Base-by-base conservation (phyloP, 2,329 filamentous ascomycete species). In the Cytospora chrysosperma region DNA sequence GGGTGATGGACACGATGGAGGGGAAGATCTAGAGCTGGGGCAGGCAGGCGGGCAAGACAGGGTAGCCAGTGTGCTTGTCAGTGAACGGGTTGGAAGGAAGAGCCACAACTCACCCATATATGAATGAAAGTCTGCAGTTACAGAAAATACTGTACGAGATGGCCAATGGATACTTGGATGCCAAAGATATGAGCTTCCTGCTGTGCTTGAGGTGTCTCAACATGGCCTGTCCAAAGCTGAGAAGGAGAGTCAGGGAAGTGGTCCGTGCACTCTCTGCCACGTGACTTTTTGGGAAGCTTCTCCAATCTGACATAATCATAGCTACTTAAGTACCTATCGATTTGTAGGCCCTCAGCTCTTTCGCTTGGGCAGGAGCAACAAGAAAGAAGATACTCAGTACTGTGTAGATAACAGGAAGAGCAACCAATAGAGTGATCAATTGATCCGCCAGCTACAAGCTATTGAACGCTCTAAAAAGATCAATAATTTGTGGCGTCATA, bases 91-190 rank as follows among this genome's bases (percentile, higher is more conserved):
- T 26, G 47, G 24, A 24, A 34, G n/a, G 8, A 26, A n/a, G 52
- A 61, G 17, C 50, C 59, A 61, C 51, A 40, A 63, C 65, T 59
- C 27, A 67, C 65, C 63, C 53, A 52, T 62, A 52, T 62, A 65
- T 62, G 57, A 65, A 65, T 65, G 63, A 67, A 67, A 56, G 63
- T 59, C 52, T 58, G 63, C 63, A 50, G 52, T 34, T 54, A 60
- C 52, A 43, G 56, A 40, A 61, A 37, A 65, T 65, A 47, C 61
- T 61, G 62, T 60, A 62, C 63, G 59, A 65, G 59, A 65, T 65
- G 54, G 63, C 62, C 65, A 67, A 67, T 67, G 59, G 59, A 67
- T 67, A 67, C 65, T 67, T 55, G 64, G 59, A 56, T 65, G 62
- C 51, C 53, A 67, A 63, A 65, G 60, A 67, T 67, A 67, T 62